Evolutionary conservation across 1,139 yeast genomes (phyloP), one percentile per base, ranked within the genome.

Genomic region (Debaryomycetaceae sp.): DNA sequence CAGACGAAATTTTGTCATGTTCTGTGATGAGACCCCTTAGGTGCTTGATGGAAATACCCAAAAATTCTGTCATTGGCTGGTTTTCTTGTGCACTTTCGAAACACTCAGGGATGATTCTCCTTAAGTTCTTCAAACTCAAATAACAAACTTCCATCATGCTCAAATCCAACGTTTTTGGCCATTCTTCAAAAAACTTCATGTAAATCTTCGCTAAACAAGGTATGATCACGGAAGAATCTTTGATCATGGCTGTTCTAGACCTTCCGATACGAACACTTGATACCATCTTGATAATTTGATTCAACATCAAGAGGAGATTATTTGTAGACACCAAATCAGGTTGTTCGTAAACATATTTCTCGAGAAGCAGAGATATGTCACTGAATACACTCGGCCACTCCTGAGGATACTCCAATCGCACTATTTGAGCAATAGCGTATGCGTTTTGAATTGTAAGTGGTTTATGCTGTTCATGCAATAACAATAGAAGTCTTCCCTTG

Each of bases 381-480:
- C 84, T 89, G 53, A 91, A 84, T 22, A 89, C 58, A 2, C 73
- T 63, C 0, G 94, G 89, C 98, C 98, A 92, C 36, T 84, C 91
- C 6, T 67, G 60, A 0, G 98, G 98, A 58, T 86, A 92, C 53
- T 92, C 98, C 41, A 81, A 72, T 39, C 97, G 67, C 19, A 87
- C 85, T 32, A 92, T 84, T 45, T 82, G 72, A 1, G 95, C 83
- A 5, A 86, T 69, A 0, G 94, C 82, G 47, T 87, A 84, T 1
- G 98, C 95, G 57, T 87, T 85, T 63, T 92, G 98, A 22, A 85
- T 73, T 33, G 83, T 67, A 44, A 88, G 68, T 52, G 83, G 92
- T 46, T 79, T 80, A 51, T 87, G 86, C 41, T 83, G 79, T 56
- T 87, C 96, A 45, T 71, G 73, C 11, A 87, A 59, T 34, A 78